Conservation (phyloP, 805 yeast genomes). For the Kurtzmaniella fragi region DNA sequence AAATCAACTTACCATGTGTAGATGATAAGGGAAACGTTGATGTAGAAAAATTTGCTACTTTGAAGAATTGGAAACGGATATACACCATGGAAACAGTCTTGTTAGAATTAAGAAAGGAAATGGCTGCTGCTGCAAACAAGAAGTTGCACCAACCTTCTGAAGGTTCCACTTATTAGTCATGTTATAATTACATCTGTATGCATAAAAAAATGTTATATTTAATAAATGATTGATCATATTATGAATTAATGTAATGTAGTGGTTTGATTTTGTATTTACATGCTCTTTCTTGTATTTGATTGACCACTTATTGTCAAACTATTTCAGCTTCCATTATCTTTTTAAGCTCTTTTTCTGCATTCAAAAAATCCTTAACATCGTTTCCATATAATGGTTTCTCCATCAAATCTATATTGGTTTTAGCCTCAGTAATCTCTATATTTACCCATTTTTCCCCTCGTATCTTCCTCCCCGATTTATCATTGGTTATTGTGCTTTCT, state of each 20-base stretch:
- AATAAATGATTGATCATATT: neutral
- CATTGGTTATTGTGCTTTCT: conserved; percentile 14
- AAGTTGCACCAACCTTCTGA: conserved; percentile 89
- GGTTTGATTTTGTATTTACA: no score
- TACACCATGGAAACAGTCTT: conserved; percentile 91
- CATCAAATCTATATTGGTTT: conserved; percentile 24
- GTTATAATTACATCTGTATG: conserved; percentile 1
- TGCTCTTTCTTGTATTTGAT: no score
- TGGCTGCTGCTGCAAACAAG: conserved; percentile 81
- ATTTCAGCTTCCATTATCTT: conserved; percentile 24
- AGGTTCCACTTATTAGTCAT: conserved; percentile 57
- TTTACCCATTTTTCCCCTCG: conserved; percentile 28
- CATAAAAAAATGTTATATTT: neutral
- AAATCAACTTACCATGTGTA: conserved; percentile 91
- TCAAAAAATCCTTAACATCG: conserved; percentile 29
- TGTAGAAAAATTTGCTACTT: conserved; percentile 50
- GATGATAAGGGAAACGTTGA: conserved; percentile 53
- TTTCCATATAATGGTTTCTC: conserved; percentile 16
- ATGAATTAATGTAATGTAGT: neutral
- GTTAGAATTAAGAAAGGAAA: conserved; percentile 75
- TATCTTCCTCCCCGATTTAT: conserved; percentile 21
- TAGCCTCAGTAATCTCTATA: conserved; percentile 32
- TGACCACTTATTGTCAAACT: no score
- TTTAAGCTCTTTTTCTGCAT: conserved; percentile 34
- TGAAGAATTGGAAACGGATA: conserved; percentile 82